phyloP scores from a whole-genome alignment of 129 eudicot species.

The Chrysanthemum seticuspe region DNA sequence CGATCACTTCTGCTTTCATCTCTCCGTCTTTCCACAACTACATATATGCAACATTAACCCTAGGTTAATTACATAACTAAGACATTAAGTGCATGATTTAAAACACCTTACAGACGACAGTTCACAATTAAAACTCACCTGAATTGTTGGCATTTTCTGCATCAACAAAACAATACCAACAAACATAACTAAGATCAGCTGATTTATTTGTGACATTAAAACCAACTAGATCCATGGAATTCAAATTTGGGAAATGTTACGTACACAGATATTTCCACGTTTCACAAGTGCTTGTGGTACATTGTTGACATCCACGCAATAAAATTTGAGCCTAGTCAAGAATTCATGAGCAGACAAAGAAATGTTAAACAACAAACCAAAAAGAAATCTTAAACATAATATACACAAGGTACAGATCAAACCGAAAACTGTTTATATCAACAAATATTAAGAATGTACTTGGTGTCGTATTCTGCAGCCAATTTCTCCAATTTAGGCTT shows the following conservation, averaged over 20 bases:
- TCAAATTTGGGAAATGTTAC: slow-evolving; percentile 16
- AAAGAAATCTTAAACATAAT: neutral
- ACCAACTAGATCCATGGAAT: neutral
- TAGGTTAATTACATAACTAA: neutral
- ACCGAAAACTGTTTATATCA: neutral
- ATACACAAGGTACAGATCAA: neutral
- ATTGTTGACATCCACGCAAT: slow-evolving; percentile 88
- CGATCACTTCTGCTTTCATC: slow-evolving; percentile 95
- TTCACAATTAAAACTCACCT: slow-evolving; percentile 48
- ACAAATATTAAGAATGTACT: slow-evolving; percentile 29
- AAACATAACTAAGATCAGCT: neutral
- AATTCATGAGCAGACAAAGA: neutral
- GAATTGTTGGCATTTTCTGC: slow-evolving; percentile 99
- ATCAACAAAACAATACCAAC: slow-evolving; percentile 10
- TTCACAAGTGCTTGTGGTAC: slow-evolving; percentile 90
- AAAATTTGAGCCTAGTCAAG: slow-evolving; percentile 57
- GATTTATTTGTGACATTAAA: neutral
- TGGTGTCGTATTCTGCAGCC: slow-evolving; percentile 86
- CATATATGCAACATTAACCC: slow-evolving; percentile 19
- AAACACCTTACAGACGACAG: neutral
- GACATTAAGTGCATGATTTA: neutral
- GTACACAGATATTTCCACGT: slow-evolving; percentile 89
- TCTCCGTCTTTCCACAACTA: slow-evolving; percentile 98
- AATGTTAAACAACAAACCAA: slow-evolving; percentile 9
- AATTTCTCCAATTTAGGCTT: slow-evolving; percentile 96